Percentiles rank a stretch among this genome's conserved stretches.
Evolutionary conservation across 768 basidiomycete species (phyloP).

Genomic region (Collybiopsis confluens): DNA sequence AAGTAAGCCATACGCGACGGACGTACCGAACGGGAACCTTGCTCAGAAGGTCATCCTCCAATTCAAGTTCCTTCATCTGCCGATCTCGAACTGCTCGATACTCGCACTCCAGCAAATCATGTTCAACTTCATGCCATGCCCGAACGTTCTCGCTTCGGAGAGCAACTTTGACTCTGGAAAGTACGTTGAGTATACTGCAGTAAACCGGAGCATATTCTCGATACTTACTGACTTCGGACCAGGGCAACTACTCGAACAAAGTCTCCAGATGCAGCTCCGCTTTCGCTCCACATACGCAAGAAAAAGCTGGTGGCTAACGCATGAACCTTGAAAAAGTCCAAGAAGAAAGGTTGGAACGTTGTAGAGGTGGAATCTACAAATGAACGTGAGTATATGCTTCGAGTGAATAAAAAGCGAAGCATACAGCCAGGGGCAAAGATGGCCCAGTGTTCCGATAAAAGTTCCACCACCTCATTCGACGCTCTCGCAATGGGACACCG

Average conservation of each 20-base stretch:
- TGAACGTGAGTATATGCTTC: conserved; percentile 9
- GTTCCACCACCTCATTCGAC: conserved; percentile 81
- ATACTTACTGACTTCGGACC: conserved; percentile 78
- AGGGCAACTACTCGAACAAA: conserved; percentile 75
- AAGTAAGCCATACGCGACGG: conserved; percentile 4
- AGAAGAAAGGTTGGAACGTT: conserved; percentile 81
- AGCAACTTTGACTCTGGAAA: conserved; percentile 66
- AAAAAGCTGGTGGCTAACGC: conserved; percentile 81
- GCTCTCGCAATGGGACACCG: conserved; percentile 81
- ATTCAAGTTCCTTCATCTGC: conserved; percentile 87
- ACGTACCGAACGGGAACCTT: conserved; percentile 82
- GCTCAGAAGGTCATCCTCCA: conserved; percentile 82
- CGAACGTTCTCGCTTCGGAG: conserved; percentile 70
- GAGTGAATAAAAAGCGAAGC: conserved; percentile 19
- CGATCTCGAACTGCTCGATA: conserved; percentile 83
- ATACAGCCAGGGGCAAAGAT: conserved; percentile 83
- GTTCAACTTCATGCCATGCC: conserved; percentile 81
- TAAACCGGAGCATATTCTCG: background rate
- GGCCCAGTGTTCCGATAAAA: conserved; percentile 81
- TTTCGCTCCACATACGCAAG: conserved; percentile 90
- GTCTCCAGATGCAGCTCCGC: conserved; percentile 70
- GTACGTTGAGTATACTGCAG: conserved; percentile 5
- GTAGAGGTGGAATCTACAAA: conserved; percentile 70
- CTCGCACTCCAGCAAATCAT: conserved; percentile 75
- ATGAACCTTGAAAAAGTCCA: conserved; percentile 81